These are phyloP conservation scores for Persicaria tinctoria DNA, from an alignment of 148 eudicot species.

Conservation along the genomic window DNA sequence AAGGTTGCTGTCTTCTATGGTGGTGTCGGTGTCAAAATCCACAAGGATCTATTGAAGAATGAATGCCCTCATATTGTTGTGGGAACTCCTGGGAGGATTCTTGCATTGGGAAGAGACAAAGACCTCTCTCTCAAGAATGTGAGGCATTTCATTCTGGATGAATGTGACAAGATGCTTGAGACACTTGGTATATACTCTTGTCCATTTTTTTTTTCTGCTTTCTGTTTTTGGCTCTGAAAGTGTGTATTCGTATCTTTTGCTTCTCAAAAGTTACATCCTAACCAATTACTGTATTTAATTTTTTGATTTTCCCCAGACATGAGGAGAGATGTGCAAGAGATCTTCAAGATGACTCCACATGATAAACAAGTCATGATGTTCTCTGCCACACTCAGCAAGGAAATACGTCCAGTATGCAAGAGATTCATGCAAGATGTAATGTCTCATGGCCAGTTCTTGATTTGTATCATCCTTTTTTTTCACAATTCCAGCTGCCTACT, in stretches of 20 bases:
- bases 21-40: constrained; percentile 59
- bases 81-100: constrained; percentile 68
- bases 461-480: constrained; percentile 38
- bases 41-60: constrained; percentile 63
- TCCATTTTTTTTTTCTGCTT: background rate
- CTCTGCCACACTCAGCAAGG: constrained; percentile 95
- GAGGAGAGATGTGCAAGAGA: constrained; percentile 95
- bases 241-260: background rate
- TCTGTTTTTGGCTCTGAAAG: background rate
- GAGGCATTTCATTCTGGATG: constrained; percentile 67
- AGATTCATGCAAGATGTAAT: constrained; percentile 98
- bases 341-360: constrained; percentile 97
- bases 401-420: constrained; percentile 96
- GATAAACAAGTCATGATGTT: constrained; percentile 99
- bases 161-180: constrained; percentile 81
- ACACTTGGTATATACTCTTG: constrained; percentile 40
- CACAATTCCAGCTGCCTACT: constrained; percentile 30
- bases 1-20: constrained; percentile 73
- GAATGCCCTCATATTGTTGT: constrained; percentile 80
- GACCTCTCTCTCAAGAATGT: constrained; percentile 58
- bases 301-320: constrained; percentile 43
- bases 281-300: background rate
- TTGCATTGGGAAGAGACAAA: constrained; percentile 63
- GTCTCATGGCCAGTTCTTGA: constrained; percentile 66
- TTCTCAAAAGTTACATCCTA: background rate